These are phyloP conservation scores for Podosphaera xanthii DNA, from an alignment of 2,329 filamentous ascomycete genomes.

Conservation along the genomic window DNA sequence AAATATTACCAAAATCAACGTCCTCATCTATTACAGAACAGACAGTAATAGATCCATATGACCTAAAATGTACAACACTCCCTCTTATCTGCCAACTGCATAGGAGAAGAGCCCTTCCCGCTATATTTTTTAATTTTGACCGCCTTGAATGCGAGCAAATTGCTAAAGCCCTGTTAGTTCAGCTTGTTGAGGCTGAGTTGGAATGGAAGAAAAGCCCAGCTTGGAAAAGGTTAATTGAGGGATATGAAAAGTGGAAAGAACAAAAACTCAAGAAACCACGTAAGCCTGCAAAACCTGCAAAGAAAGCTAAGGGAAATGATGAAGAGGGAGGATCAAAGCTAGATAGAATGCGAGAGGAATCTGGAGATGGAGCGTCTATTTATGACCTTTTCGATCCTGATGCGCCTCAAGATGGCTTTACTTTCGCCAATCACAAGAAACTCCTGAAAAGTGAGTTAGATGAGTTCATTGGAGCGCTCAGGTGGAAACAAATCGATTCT, in stretches of 20 bases:
- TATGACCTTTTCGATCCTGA: conserved; percentile 47
- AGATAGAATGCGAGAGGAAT: conserved; percentile 32
- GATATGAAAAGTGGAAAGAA: conserved; percentile 34
- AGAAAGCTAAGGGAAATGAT: conserved; percentile 23
- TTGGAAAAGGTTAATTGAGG: conserved; percentile 37
- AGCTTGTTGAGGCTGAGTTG: conserved; percentile 30
- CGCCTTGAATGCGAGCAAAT: conserved; percentile 39
- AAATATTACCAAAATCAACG: conserved; percentile 3
- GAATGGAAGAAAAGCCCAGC: conserved; percentile 30
- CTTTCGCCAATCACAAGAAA: conserved; percentile 40
- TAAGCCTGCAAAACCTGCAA: conserved; percentile 20
- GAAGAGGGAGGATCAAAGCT: conserved; percentile 29
- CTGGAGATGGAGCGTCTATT: conserved; percentile 28
- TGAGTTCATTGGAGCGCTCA: conserved; percentile 27
- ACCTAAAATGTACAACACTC: conserved; percentile 25
- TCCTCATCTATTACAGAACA: conserved; percentile 6
- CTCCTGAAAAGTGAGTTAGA: conserved; percentile 34
- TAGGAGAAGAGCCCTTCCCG: conserved; percentile 41
- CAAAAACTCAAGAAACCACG: conserved; percentile 21
- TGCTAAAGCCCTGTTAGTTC: conserved; percentile 24
- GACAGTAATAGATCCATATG: conserved; percentile 11
- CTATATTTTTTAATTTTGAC: conserved; percentile 59
- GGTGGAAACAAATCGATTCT: conserved; percentile 24
- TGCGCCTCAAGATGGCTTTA: conserved; percentile 37
- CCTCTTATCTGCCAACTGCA: conserved; percentile 37